Evolutionary conservation across 441 rosid species (phyloP), one percentile per base, ranked within the genome.

Genomic region (Corymbia calophylla): DNA sequence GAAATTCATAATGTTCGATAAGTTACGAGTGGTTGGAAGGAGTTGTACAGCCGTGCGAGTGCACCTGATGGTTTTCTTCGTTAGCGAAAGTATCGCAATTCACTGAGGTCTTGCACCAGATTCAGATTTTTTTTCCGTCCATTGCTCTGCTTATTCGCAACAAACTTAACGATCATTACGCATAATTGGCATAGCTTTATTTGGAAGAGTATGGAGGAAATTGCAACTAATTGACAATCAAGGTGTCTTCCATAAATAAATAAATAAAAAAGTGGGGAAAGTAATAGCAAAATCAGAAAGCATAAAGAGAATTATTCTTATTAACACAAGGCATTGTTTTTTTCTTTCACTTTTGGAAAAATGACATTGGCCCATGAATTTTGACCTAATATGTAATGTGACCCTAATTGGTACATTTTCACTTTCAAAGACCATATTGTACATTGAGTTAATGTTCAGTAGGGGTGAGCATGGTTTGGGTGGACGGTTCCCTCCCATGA

Each of bases 351-450:
- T 23, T 56, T 25, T 25, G 14, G 14, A 4, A 58, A 58, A 58
- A 58, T 58, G 6, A 25, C 64, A 58, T 1, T 58, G 4, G 25
- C 8, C 0, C 0, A 6, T 58, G 14, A 10, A 58, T 25, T 58
- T 1, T 58, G 7, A 58, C n/a, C 14, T 1, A 58, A 58, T 58
- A 2, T 25, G 25, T 5, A 58, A 58, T 4, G n/a, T 9, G 0
- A 25, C 60, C 1, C 23, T 27, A 56, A 21, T 56, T 21, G 2
- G 0, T 56, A 56, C 12, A 21, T 21, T 0, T 0, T 21, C 60
- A 21, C 21, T 56, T 0, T 56, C 27, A 56, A 56, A 0, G 5
- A 56, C 12, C 60, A 21, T 0, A 56, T 56, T 56, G 9, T 0
- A 21, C 60, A 21, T 56, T 56, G 12, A 0, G 44, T 39, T 39